phyloP scores from a whole-genome alignment of 805 yeast species.

The Wickerhamiella qilinensis region DNA sequence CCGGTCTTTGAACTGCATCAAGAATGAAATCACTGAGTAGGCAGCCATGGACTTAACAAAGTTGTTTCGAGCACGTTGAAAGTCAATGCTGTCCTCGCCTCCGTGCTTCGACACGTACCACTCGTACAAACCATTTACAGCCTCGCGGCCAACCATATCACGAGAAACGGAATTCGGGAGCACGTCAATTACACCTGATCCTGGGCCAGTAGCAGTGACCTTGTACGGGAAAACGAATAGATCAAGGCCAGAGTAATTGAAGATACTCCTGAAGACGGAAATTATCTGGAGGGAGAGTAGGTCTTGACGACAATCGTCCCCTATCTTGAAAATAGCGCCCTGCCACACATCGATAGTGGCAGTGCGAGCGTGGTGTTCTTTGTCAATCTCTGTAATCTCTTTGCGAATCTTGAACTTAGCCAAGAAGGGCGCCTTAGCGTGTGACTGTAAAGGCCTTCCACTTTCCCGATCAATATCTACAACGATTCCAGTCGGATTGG shows the following conservation, averaged over 20 bases:
- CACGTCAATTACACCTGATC: slow-evolving; percentile 98
- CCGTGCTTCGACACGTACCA: slow-evolving; percentile 87
- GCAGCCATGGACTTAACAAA: slow-evolving; percentile 88
- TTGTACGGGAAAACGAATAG: slow-evolving; percentile 83
- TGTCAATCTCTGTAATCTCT: slow-evolving; percentile 19
- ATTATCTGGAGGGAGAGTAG: slow-evolving; percentile 84
- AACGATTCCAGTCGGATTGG: slow-evolving; percentile 92
- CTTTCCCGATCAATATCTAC: slow-evolving; percentile 81
- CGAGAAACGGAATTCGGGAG: slow-evolving; percentile 88
- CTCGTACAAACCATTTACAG: slow-evolving; percentile 90
- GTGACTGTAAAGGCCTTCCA: slow-evolving; percentile 91
- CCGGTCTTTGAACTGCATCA: slow-evolving; percentile 86
- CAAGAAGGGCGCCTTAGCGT: slow-evolving; percentile 97
- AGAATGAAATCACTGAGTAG: slow-evolving; percentile 77
- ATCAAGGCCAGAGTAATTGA: slow-evolving; percentile 79
- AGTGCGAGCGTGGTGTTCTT: slow-evolving; percentile 5
- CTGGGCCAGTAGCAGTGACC: slow-evolving; percentile 97
- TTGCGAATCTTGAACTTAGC: slow-evolving; percentile 80
- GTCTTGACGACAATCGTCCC: slow-evolving; percentile 98
- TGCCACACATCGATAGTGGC: slow-evolving; percentile 57
- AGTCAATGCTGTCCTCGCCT: slow-evolving; percentile 78
- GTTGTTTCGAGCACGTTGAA: slow-evolving; percentile 82
- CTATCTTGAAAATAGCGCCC: slow-evolving; percentile 95
- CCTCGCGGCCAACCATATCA: slow-evolving; percentile 98
- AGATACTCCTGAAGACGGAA: slow-evolving; percentile 78